Conservation (phyloP, 2,329 filamentous ascomycete genomes). For the Verticillium nubilum region DNA sequence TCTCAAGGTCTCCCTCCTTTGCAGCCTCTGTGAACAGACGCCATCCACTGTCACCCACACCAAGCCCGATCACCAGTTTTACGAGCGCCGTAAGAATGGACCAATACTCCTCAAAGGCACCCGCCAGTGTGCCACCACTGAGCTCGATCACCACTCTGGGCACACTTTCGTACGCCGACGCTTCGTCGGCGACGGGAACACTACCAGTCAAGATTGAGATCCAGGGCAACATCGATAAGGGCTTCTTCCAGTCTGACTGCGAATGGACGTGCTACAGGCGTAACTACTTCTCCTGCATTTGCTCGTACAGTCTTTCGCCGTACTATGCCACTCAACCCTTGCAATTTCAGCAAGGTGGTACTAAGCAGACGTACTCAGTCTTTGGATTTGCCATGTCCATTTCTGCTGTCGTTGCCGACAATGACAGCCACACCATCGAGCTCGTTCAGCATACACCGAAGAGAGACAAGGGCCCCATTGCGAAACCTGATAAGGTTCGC, state of each 20-base stretch:
- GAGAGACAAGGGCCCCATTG: constrained; percentile 78
- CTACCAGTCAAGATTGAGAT: constrained; percentile 65
- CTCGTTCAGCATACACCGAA: constrained; percentile 90
- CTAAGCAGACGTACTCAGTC: constrained; percentile 56
- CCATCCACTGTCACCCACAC: constrained; percentile 47
- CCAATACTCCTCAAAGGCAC: constrained; percentile 30
- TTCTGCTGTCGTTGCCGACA: constrained; percentile 74
- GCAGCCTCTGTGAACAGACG: constrained; percentile 35
- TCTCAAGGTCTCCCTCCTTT: constrained; percentile 47
- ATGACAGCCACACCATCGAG: constrained; percentile 70
- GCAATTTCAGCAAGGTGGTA: constrained; percentile 40
- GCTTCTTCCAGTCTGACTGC: constrained; percentile 74
- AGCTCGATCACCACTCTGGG: constrained; percentile 45
- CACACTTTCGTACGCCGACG: constrained; percentile 56
- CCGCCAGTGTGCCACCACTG: constrained; percentile 47
- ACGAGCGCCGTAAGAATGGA: constrained; percentile 47
- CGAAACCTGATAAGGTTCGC: constrained; percentile 64
- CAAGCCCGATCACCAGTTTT: constrained; percentile 35
- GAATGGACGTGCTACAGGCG: constrained; percentile 91
- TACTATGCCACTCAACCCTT: constrained; percentile 39
- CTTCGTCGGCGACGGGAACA: constrained; percentile 11
- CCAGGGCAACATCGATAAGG: constrained; percentile 78
- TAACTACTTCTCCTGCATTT: constrained; percentile 85
- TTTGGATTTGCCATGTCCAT: constrained; percentile 78
- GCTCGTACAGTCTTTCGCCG: constrained; percentile 67